Conservation (phyloP, 192 early-diverging fungal genomes). For the Umbelopsis ramanniana region DNA sequence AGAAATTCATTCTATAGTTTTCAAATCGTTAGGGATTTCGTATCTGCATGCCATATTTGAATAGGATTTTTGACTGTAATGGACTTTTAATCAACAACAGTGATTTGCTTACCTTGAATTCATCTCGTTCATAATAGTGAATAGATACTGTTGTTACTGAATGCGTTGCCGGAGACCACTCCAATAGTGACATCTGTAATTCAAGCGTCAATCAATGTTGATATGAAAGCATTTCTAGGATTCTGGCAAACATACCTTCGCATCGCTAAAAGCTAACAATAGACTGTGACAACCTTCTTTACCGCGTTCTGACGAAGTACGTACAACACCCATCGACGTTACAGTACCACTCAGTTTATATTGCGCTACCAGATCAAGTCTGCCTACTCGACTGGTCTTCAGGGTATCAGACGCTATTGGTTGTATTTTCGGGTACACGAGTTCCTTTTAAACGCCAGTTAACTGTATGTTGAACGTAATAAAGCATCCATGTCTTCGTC, state of each 20-base stretch:
- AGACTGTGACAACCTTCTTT: constrained; percentile 71
- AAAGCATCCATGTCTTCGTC: too few species aligned
- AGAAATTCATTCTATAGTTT: constrained; percentile 64
- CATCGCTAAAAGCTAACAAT: constrained; percentile 79
- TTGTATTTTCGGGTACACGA: constrained; percentile 38
- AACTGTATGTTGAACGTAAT: background rate
- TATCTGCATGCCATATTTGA: background rate
- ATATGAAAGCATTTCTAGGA: background rate
- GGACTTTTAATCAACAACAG: background rate
- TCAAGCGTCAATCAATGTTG: background rate
- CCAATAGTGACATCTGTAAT: constrained; percentile 86
- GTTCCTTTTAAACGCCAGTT: constrained; percentile 9
- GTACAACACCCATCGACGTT: constrained; percentile 71
- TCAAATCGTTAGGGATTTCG: background rate
- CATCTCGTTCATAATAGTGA: constrained; percentile 96
- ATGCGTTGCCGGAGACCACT: constrained; percentile 77
- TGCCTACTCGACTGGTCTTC: constrained; percentile 45
- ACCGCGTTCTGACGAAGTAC: constrained; percentile 65
- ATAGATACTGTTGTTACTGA: constrained; percentile 90
- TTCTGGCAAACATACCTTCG: constrained; percentile 53
- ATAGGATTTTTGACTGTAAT: background rate
- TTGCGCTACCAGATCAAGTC: constrained; percentile 65
- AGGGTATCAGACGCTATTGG: constrained; percentile 19
- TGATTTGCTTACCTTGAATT: constrained; percentile 66
- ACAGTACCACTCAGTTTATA: constrained; percentile 73